phyloP scores from a whole-genome alignment of 306 rosid genomes.

The Cucumis hystrix region DNA sequence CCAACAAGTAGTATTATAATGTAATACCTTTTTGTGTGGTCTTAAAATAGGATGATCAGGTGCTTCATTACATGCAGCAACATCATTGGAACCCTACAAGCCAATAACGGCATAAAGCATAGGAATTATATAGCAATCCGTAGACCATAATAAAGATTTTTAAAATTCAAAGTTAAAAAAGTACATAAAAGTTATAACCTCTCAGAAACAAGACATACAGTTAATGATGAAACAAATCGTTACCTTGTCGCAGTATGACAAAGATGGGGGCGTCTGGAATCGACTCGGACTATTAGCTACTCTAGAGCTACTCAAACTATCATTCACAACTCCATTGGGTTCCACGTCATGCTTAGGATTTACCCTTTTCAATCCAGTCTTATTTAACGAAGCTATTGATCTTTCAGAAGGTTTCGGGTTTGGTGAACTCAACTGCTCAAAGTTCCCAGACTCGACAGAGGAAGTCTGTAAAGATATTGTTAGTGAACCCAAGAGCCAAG shows the following conservation, averaged over 20 bases:
- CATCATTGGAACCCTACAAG: slow-evolving; percentile 35
- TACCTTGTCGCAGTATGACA: slow-evolving; percentile 66
- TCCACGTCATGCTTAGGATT: slow-evolving; percentile 26
- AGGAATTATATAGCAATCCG: not conserved
- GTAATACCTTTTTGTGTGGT: slow-evolving; percentile 65
- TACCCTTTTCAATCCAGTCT: slow-evolving; percentile 36
- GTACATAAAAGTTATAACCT: not conserved
- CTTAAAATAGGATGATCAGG: slow-evolving; percentile 34
- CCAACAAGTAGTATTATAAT: not conserved
- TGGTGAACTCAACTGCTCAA: slow-evolving; percentile 31
- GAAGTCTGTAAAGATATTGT: slow-evolving; percentile 32
- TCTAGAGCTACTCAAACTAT: slow-evolving; percentile 17
- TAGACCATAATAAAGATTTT: not conserved
- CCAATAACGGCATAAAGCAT: slow-evolving; percentile 15
- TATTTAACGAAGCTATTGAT: slow-evolving; percentile 28
- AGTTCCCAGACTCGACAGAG: slow-evolving; percentile 24
- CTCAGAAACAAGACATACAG: not conserved
- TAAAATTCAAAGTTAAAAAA: not conserved
- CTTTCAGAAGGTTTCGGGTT: slow-evolving; percentile 26
- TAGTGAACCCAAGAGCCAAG: slow-evolving; percentile 9
- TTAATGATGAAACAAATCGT: slow-evolving; percentile 10
- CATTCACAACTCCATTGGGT: slow-evolving; percentile 7
- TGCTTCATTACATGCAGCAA: slow-evolving; percentile 28
- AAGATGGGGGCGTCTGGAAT: slow-evolving; percentile 79
- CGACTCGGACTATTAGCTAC: slow-evolving; percentile 44